Conservation (phyloP, 345 rosid genomes). For the Salix arbutifolia region DNA sequence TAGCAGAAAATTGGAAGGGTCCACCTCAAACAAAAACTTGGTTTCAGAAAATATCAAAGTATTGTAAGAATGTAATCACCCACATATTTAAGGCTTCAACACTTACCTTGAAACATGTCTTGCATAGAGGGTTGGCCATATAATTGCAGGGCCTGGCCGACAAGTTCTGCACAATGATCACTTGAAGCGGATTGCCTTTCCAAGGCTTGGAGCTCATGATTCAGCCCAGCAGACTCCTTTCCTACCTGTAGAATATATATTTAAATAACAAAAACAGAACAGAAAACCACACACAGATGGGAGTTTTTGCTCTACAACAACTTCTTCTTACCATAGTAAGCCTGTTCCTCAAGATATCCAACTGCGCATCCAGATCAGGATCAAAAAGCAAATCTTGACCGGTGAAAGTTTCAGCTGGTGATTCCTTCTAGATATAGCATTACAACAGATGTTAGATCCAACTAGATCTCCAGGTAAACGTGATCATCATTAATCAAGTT, state of each 20-base stretch:
- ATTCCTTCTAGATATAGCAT: conserved; percentile 31
- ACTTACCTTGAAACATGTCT: conserved; percentile 60
- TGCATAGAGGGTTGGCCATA: conserved; percentile 43
- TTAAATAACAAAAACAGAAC: conserved; percentile 2
- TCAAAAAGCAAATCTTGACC: conserved; percentile 39
- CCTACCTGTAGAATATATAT: conserved; percentile 35
- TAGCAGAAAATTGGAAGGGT: too few relatives aligned
- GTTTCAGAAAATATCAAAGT: not conserved
- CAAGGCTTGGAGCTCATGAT: conserved; percentile 49
- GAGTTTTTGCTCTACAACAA: not conserved
- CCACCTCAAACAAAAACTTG: not conserved
- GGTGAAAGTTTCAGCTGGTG: conserved; percentile 25
- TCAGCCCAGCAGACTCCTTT: conserved; percentile 59
- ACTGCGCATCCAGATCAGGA: conserved; percentile 50
- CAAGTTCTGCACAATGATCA: conserved; percentile 42
- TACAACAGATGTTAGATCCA: not conserved
- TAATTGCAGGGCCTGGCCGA: conserved; percentile 47
- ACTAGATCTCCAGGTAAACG: not conserved
- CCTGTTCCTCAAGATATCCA: conserved; percentile 60
- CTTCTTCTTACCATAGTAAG: conserved; percentile 43
- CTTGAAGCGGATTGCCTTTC: conserved; percentile 49
- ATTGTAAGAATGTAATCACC: not conserved
- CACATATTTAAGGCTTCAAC: not conserved
- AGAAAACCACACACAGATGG: not conserved
- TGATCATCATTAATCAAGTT: not conserved